Base-by-base conservation (phyloP, 495 filamentous ascomycete species). In the Penicillium nucicola region DNA sequence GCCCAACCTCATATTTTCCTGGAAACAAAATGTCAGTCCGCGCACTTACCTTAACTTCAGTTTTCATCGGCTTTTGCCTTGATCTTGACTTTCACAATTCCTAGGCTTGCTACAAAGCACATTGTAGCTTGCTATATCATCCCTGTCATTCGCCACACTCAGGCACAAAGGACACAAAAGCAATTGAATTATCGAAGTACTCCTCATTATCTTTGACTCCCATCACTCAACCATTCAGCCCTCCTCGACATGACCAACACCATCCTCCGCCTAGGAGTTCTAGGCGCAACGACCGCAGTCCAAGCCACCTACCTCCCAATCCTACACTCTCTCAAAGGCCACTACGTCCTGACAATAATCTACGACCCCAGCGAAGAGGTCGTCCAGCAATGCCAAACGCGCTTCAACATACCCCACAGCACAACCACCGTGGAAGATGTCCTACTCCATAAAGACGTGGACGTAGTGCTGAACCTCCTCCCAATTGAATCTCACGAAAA, bases 381-480 rank as follows among this genome's bases (percentile, higher is more conserved):
- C 9, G 52, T 34, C 14, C 17, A 52, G 1, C 31, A 31, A 18
- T 48, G 36, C 45, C 45, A 64, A 34, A 35, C 52, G 23, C 20
- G 41, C 10, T 54, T 45, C 51, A 22, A 42, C 17, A 55, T 56
- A 47, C 20, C 51, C 1, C 15, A 52, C 37, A 58, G 37, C 33
- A 55, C 58, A 13, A 51, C 40, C 17, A 17, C 17, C 25, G n/a
- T 50, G 6, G 32, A 50, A 12, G 50, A 61, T n/a, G 25, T 65
- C 42, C 40, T 62, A 14, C 14, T 23, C 12, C 45, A 62, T 22
- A 31, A 54, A 17, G 48, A 67, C 36, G 65, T 84, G 22, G 70
- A 79, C 48, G 64, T 83, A 3, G 66, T 84, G 46, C 65, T 83
- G 36, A 76, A 76, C 60, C 66, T 76, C 55, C 74, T 74, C 45